Evolutionary conservation across 495 filamentous ascomycete genomes (phyloP), one percentile per base, ranked within the genome.

Genomic region (Penicilliopsis zonata): DNA sequence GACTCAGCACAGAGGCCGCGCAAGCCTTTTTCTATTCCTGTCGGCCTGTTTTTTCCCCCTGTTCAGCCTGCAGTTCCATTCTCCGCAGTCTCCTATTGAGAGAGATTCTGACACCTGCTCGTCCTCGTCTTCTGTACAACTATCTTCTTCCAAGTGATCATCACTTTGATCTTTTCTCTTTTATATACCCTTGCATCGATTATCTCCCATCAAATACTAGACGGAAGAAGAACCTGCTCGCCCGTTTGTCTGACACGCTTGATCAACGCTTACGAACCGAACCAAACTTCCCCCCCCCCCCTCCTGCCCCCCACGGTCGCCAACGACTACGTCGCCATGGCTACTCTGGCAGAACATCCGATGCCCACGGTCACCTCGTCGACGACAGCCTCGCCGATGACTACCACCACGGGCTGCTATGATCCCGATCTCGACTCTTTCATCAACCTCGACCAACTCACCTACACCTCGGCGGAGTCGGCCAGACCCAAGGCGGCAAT

Each of bases 371-470:
- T 39, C 24, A 44, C 36, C 32, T 53, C 44, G 26, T 32, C 41
- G 17, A n/a, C n/a, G n/a, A n/a, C n/a, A n/a, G 16, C 25, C 14
- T 30, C 37, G 7, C 46, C 42, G 31, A 48, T 55, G 38, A 39
- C 57, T 18, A 47, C 45, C 13, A 47, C 52, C 28, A 53, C 44
- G 25, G 23, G 34, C 14, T 41, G 34, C 24, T 67, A 61, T 38
- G 65, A 69, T 30, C 65, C 62, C 22, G 63, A 67, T 30, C 53
- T 67, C 35, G 62, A 67, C 38, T 51, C 55, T 19, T 69, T 67
- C 38, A 55, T 69, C 46, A 61, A 69, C 40, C 57, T 65, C 34
- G 65, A 67, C 18, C 65, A 66, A 49, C 53, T 60, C 36, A 46
- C 52, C 30, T 63, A 62, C 42, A 58, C 59, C 9, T 52, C 59